These are phyloP conservation scores for Dacryopinax primogenitus DNA, from an alignment of 768 basidiomycete species.

Conservation along the genomic window DNA sequence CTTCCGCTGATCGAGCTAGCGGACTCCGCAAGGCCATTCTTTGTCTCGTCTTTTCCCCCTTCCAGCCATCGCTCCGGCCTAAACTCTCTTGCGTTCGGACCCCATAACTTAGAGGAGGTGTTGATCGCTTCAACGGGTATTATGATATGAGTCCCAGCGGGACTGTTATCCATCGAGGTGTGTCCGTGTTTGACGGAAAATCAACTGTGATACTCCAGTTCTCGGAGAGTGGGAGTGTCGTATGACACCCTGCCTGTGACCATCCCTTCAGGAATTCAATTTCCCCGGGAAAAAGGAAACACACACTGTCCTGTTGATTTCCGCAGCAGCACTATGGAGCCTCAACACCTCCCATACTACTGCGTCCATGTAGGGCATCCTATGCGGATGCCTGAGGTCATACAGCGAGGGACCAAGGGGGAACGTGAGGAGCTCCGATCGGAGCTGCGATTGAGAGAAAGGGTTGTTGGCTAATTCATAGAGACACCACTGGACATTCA, in stretches of 20 bases:
- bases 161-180: background rate
- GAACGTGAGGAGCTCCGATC: too few species aligned
- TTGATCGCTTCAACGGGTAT: constrained; percentile 32
- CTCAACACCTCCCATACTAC: constrained; percentile 50
- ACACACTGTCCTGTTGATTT: constrained; percentile 40
- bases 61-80: constrained; percentile 28
- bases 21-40: too few species aligned
- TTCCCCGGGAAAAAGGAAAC: background rate
- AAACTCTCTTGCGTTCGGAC: constrained; percentile 43
- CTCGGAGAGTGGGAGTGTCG: background rate
- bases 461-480: too few species aligned
- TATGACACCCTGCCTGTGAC: background rate
- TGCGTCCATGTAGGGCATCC: constrained; percentile 46
- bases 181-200: background rate
- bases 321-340: constrained; percentile 46
- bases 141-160: background rate
- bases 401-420: too few species aligned
- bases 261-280: background rate
- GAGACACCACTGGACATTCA: too few species aligned
- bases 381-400: too few species aligned
- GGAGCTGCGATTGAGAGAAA: too few species aligned
- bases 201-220: background rate
- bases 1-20: too few species aligned
- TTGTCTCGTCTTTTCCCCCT: too few species aligned
- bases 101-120: constrained; percentile 35